Base-by-base conservation (phyloP, 306 rosid genomes). In the Vigna angularis region DNA sequence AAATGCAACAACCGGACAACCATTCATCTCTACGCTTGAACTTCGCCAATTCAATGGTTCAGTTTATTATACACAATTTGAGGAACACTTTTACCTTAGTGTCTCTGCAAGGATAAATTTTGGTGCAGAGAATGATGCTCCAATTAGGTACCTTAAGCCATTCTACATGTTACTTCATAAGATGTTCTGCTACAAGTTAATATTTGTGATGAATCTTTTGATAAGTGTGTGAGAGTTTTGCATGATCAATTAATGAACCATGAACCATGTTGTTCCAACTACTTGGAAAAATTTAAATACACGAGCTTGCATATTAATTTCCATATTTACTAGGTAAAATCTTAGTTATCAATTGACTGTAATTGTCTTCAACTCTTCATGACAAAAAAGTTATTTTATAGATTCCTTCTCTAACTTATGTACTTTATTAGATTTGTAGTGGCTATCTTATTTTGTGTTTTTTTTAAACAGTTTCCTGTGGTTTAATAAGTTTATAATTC, bases 21-120 rank as follows among this genome's bases (percentile, higher is more conserved):
- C 98, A 20, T 94, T 94, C 84, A 89, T 94, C 76, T 94, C 98
- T 13, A 94, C 98, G 0, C 97, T 94, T 67, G 98, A 94, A 83
- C 97, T 94, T 64, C 89, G 98, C 20, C 97, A 94, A 75, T 94
- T 94, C 89, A 94, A 94, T 71, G 97, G 97, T 71, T 94, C 98
- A 0, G 74, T 81, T 72, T 94, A 94, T 74, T 92, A 74, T 64
- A 89, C 97, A 3, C 81, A 83, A 0, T 87, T 6, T 82, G 98
- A 94, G 72, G 84, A 89, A 34, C 90, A 73, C 9, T 92, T 85
- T 86, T 94, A 90, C 89, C 97, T 94, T 24, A 87, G 97, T 87
- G 93, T 94, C 83, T 89, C 98, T 65, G 98, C 98, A 18, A 90
- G 98, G 93, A 92, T 94, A 69, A 94, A 94, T 83, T 94, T 94